phyloP scores from a whole-genome alignment of 169 alveolate species.

The Plasmodium inui region DNA sequence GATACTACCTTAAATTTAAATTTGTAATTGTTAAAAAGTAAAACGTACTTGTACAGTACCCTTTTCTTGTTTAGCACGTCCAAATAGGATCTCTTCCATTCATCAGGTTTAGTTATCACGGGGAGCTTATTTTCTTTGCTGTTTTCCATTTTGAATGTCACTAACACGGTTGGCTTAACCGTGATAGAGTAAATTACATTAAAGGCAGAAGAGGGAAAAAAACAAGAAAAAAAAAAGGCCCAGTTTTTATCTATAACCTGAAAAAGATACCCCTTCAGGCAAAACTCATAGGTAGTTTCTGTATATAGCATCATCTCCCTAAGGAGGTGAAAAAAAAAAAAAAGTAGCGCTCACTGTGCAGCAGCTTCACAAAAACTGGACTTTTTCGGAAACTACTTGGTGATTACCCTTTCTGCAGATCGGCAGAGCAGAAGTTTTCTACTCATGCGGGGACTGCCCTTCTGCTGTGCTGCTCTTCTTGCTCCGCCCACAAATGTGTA shows the following conservation, averaged over 20 bases:
- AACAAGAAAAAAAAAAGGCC: background rate
- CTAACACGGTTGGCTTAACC: background rate
- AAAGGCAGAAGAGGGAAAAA: background rate
- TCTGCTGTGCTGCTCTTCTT: background rate
- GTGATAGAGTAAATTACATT: background rate
- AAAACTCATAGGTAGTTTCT: background rate
- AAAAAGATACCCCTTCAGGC: background rate
- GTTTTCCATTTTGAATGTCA: conserved; percentile 28
- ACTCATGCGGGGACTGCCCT: background rate
- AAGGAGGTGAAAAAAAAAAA: background rate
- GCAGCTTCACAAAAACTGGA: background rate
- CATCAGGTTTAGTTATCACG: conserved; percentile 9
- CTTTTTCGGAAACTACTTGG: background rate
- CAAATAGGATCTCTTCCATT: conserved; percentile 15
- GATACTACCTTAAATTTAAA: conserved; percentile 67
- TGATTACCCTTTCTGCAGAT: background rate
- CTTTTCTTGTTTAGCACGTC: conserved; percentile 40
- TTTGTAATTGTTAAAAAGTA: conserved; percentile 47
- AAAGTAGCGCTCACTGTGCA: background rate
- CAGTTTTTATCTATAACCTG: background rate
- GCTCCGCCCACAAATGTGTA: background rate
- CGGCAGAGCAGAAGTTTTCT: background rate
- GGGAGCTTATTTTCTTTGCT: conserved; percentile 12
- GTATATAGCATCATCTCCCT: background rate
- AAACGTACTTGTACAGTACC: conserved; percentile 60